Evolutionary conservation across 2,329 filamentous ascomycete genomes (phyloP), one percentile per base, ranked within the genome.

Genomic region (Pyrenophora graminea): DNA sequence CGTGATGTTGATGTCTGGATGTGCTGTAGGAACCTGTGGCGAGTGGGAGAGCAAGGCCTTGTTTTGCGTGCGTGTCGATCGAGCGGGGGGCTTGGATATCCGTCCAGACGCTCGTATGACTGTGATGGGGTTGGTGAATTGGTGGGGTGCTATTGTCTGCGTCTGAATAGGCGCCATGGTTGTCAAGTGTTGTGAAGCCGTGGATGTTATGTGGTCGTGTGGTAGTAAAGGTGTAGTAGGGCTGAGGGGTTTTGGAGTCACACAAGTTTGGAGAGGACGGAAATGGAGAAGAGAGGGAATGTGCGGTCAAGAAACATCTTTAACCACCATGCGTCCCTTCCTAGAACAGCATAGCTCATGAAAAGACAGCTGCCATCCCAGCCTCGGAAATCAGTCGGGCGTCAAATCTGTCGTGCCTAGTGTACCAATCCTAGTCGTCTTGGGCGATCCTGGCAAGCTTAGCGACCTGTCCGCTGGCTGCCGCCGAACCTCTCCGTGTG

Each of bases 91-190:
- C 43, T 61, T 66, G 34, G 55, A 55, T 43, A 54, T 45, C 39
- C 61, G 58, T 34, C 55, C 55, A 3, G 60, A 59, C n/a, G 53
- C 45, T 39, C 55, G 48, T 23, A 64, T 51, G 36, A 64, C 57
- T 45, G 56, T 59, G 45, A 56, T 45, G 30, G 59, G 59, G 50
- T 53, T 66, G 52, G 48, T 45, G 51, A 63, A 56, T 25, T 59
- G 56, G 49, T 55, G 56, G 41, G 56, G 53, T 37, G 56, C 53
- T 39, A 64, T 62, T n/a, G 61, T 65, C 45, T 65, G 62, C n/a
- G 61, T 65, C 46, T 64, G 61, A 23, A 63, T 56, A n/a, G 61
- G 60, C 25, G 61, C 61, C 62, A 65, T 65, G 51, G 39, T 47
- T 13, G 39, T 27, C 5, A 38, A 38, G 17, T 38, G 10, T 32